phyloP scores from a whole-genome alignment of 306 rosid species.

The Datisca glomerata region DNA sequence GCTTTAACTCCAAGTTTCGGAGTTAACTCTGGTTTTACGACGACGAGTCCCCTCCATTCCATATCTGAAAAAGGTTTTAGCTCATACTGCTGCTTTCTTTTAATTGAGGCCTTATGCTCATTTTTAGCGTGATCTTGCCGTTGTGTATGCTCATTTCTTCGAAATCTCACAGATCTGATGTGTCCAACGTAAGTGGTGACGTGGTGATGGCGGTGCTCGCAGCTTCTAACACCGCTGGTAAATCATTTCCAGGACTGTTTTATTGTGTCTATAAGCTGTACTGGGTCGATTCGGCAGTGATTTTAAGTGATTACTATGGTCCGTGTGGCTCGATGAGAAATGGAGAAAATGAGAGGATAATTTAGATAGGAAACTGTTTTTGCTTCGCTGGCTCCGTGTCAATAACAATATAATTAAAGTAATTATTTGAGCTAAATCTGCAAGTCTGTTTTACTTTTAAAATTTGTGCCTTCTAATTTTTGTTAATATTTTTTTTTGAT shows the following conservation, averaged over 20 bases:
- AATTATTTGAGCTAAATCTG: too few relatives aligned
- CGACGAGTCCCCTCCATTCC: too few relatives aligned
- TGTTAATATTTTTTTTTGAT: too few relatives aligned
- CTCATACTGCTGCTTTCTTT: constrained; percentile 20
- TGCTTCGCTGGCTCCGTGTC: too few relatives aligned
- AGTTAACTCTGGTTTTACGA: not conserved
- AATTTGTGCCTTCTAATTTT: too few relatives aligned
- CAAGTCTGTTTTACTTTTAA: too few relatives aligned
- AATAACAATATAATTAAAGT: too few relatives aligned
- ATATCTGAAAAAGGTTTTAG: constrained; percentile 6
- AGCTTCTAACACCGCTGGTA: constrained; percentile 28
- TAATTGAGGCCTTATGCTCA: constrained; percentile 13
- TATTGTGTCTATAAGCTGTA: too few relatives aligned
- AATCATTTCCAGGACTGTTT: too few relatives aligned
- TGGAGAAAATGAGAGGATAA: constrained; percentile 13
- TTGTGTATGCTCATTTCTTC: constrained; percentile 32
- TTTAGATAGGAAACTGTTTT: too few relatives aligned
- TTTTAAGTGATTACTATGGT: not conserved
- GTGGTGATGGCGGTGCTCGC: constrained; percentile 44
- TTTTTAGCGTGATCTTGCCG: constrained; percentile 23
- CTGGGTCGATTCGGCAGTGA: too few relatives aligned
- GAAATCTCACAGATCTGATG: constrained; percentile 42
- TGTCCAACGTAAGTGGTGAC: constrained; percentile 20
- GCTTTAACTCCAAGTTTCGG: constrained; percentile 7
- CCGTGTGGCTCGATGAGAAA: constrained; percentile 1